Percentiles rank a stretch among this genome's conserved stretches.
phyloP scores from a whole-genome alignment of 148 eudicot genomes.

The Vaccinium myrtillus region DNA sequence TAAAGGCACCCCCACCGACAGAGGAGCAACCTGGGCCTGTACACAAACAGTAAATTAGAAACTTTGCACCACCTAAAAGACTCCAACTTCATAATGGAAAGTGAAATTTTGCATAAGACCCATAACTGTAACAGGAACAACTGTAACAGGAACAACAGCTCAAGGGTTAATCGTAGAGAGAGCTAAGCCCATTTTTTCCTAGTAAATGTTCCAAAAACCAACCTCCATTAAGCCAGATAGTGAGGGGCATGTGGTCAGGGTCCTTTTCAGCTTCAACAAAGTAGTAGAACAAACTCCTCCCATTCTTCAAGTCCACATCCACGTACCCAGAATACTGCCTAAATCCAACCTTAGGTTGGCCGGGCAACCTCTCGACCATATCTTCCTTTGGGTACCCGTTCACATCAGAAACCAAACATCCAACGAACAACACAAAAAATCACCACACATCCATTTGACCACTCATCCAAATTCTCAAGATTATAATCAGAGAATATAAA shows the following conservation, averaged over 20 bases:
- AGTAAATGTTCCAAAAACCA: conserved; percentile 5
- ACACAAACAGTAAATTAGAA: conserved; percentile 2
- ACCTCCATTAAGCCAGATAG: conserved; percentile 99
- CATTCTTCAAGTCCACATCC: conserved; percentile 78
- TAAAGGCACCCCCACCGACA: conserved; percentile 93
- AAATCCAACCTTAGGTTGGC: conserved; percentile 84
- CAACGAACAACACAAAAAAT: conserved; percentile 40
- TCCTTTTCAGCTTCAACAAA: conserved; percentile 82
- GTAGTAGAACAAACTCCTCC: conserved; percentile 92
- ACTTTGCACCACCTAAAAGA: neutral
- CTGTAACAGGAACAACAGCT: neutral
- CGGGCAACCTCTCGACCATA: conserved; percentile 67
- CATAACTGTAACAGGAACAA: neutral
- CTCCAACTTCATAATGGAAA: neutral
- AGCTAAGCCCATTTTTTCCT: neutral
- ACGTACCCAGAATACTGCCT: conserved; percentile 81
- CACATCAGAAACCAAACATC: conserved; percentile 32
- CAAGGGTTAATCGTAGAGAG: neutral
- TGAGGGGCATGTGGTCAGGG: conserved; percentile 62
- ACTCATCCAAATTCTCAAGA: conserved; percentile 1
- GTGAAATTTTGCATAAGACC: neutral
- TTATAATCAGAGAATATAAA: neutral
- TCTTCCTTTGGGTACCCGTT: conserved; percentile 81
- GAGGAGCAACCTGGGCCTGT: conserved; percentile 98
- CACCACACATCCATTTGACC: conserved; percentile 27